Conservation (phyloP, 768 basidiomycete species). For the Suillus alpinus region DNA sequence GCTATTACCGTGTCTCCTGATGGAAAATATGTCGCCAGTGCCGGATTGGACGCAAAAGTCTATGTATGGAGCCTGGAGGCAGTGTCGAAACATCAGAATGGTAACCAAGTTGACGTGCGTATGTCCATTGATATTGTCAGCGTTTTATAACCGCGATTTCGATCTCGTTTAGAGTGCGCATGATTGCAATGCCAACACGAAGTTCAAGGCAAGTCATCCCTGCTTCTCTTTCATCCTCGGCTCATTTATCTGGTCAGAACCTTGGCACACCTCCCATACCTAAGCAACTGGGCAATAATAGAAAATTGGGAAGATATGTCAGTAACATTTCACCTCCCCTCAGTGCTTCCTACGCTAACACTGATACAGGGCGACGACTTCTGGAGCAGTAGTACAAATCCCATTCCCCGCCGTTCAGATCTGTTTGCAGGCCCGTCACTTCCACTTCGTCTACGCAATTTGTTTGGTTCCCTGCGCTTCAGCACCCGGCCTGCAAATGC, state of each 20-base stretch:
- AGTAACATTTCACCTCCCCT: neutral
- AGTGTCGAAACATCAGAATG: neutral
- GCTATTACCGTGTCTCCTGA: constrained; percentile 81
- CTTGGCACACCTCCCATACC: neutral
- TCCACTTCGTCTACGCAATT: neutral
- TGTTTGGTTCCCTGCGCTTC: neutral
- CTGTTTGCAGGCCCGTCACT: neutral
- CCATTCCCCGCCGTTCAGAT: neutral
- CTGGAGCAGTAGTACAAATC: neutral
- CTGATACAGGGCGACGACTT: neutral
- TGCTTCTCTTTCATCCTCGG: neutral
- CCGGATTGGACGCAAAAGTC: constrained; percentile 76
- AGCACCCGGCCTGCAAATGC: neutral
- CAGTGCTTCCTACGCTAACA: neutral
- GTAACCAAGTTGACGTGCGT: neutral
- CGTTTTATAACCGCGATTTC: neutral
- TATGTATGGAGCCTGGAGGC: constrained; percentile 82
- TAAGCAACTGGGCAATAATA: neutral
- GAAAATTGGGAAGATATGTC: neutral
- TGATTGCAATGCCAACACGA: neutral
- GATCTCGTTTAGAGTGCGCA: too few species aligned
- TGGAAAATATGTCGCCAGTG: constrained; percentile 82
- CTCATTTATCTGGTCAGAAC: neutral
- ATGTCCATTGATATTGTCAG: neutral
- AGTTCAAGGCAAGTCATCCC: neutral